Evolutionary conservation across 768 basidiomycete genomes (phyloP), one percentile per base, ranked within the genome.

Genomic region (Boletales sp.): DNA sequence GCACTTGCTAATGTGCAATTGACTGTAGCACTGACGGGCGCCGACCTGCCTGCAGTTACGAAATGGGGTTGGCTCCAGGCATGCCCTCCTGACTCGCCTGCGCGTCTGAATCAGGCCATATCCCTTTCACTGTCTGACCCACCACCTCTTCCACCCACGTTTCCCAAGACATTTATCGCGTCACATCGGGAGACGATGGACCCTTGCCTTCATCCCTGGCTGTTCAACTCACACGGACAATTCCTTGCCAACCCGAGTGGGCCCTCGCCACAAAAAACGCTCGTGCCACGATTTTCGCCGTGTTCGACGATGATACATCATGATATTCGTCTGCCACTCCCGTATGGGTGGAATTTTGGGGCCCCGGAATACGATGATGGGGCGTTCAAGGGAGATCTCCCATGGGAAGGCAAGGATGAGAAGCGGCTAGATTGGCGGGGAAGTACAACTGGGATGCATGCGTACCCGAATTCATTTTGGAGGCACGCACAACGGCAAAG

Each of bases 341-440:
- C 74, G 0, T 78, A 78, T 44, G 72, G 67, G 12, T 83, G 78
- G 78, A 44, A 74, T 0, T 74, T 6, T 28, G 25, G 72, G 8
- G 75, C 75, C 13, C 62, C 73, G 5, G 60, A 31, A 5, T 17
- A 35, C 0, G 34, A n/a, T 2, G 68, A 72, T 7, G 69, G 70
- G 2, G 62, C 62, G 2, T 62, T 48, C 15, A 71, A 83, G 55
- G 63, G 57, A 2, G 81, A 88, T 63, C 77, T 83, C 9, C 74
- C 72, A 0, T 92, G 84, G 80, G 78, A 82, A 14, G 72, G 77
- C 31, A 90, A 85, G 69, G 31, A 86, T 61, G 80, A 84, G 51
- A 70, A 21, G 21, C 21, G 79, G 5, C 56, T 89, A 14, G 71
- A 81, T 36, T 90, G 89, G 89, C 74, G 89, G 38, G 89, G 89